These are phyloP conservation scores for Cystobasidium slooffiae DNA, from an alignment of 1,284 basidiomycete species.

Conservation along the genomic window DNA sequence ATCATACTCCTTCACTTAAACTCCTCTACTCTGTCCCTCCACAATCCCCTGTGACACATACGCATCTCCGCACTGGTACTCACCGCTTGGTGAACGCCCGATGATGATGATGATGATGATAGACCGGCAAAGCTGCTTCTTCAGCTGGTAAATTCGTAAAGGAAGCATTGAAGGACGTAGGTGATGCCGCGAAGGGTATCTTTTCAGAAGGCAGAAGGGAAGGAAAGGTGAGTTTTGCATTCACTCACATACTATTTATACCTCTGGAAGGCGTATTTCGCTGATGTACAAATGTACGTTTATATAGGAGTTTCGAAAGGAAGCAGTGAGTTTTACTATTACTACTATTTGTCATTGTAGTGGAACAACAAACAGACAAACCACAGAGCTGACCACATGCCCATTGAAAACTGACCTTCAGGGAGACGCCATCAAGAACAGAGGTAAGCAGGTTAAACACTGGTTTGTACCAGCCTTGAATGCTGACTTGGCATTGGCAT, in stretches of 20 bases:
- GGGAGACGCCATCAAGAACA: conserved; percentile 30
- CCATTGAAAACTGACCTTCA: background rate
- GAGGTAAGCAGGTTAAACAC: conserved; percentile 7
- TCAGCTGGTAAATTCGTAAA: conserved; percentile 29
- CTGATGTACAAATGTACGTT: background rate
- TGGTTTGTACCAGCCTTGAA: background rate
- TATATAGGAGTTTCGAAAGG: conserved; percentile 21
- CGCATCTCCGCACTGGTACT: background rate
- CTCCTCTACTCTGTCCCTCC: background rate
- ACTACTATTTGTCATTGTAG: background rate
- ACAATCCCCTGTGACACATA: background rate
- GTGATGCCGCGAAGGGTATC: conserved; percentile 41
- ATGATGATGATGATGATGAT: background rate
- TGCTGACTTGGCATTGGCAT: background rate
- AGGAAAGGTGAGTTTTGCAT: conserved; percentile 23
- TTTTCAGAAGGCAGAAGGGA: conserved; percentile 32
- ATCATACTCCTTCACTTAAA: background rate
- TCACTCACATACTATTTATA: background rate
- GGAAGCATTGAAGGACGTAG: conserved; percentile 36
- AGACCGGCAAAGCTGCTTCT: conserved; percentile 31
- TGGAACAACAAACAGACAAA: background rate
- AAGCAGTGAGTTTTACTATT: conserved; percentile 1
- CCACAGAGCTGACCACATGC: background rate
- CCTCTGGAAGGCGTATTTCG: no score
- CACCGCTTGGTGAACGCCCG: background rate